phyloP scores from a whole-genome alignment of 305 asterid species.

The Rubia tinctorum region DNA sequence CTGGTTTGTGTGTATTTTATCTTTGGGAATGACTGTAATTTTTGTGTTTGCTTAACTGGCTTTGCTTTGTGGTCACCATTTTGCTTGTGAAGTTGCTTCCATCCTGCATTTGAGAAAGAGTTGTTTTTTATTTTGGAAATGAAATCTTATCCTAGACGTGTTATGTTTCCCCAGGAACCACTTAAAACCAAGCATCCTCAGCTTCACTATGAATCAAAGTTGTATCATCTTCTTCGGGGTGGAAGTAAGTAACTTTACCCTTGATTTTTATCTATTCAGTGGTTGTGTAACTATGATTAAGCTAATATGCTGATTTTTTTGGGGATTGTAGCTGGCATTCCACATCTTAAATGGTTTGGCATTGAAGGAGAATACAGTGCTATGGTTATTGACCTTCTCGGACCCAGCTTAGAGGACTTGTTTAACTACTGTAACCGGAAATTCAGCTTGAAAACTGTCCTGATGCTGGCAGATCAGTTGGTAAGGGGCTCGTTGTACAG shows the following conservation, averaged over 20 bases:
- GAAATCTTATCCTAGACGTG: neutral
- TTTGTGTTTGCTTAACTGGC: neutral
- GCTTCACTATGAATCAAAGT: slow-evolving; percentile 81
- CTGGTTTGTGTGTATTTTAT: neutral
- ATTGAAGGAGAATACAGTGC: slow-evolving; percentile 81
- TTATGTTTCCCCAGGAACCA: slow-evolving; percentile 48
- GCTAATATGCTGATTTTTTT: slow-evolving; percentile 20
- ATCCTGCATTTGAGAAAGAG: neutral
- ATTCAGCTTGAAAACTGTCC: slow-evolving; percentile 80
- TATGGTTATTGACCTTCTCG: slow-evolving; percentile 86
- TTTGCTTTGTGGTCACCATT: neutral
- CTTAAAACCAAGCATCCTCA: slow-evolving; percentile 83
- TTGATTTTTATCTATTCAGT: slow-evolving; percentile 9
- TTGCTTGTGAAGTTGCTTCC: neutral
- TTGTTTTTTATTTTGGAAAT: neutral
- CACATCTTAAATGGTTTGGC: slow-evolving; percentile 82
- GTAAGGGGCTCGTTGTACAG: slow-evolving; percentile 38
- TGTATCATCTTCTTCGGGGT: slow-evolving; percentile 84
- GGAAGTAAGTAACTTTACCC: slow-evolving; percentile 57
- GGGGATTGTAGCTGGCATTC: slow-evolving; percentile 64
- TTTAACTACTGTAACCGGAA: slow-evolving; percentile 89
- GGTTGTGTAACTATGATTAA: slow-evolving; percentile 6
- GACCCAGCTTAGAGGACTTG: slow-evolving; percentile 93
- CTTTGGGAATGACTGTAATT: neutral
- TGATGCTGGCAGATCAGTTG: slow-evolving; percentile 89